Conservation (phyloP, 495 filamentous ascomycete species). For the Daldinia childiae region DNA sequence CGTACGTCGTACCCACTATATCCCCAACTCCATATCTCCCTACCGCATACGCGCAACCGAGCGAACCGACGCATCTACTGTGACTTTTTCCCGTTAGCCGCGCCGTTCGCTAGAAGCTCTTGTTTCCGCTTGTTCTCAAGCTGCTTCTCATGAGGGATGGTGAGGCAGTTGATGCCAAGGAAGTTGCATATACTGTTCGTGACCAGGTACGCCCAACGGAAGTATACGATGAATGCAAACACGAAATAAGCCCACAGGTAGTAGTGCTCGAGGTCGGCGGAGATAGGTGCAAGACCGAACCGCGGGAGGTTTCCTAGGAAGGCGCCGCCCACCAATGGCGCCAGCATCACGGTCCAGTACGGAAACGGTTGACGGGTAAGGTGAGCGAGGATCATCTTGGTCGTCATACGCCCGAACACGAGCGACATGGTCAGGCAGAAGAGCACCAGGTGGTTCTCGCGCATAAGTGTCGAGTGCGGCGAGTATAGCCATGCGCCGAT, state of each 20-base stretch:
- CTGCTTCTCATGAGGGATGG: slow-evolving; percentile 75
- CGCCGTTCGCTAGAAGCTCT: slow-evolving; percentile 38
- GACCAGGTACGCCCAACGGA: slow-evolving; percentile 89
- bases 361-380: slow-evolving; percentile 93
- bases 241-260: slow-evolving; percentile 86
- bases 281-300: slow-evolving; percentile 71
- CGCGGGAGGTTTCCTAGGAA: slow-evolving; percentile 82
- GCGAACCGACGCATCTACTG: slow-evolving; percentile 25
- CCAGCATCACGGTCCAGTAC: slow-evolving; percentile 92
- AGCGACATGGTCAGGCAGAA: slow-evolving; percentile 95
- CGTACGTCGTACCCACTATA: slow-evolving; percentile 2
- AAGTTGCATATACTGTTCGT: slow-evolving; percentile 92
- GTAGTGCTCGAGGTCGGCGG: slow-evolving; percentile 72
- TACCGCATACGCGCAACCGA: background rate
- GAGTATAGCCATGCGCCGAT: slow-evolving; percentile 87
- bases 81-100: slow-evolving; percentile 46
- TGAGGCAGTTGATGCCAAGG: slow-evolving; percentile 92
- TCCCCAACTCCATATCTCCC: background rate
- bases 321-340: slow-evolving; percentile 84
- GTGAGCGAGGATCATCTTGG: slow-evolving; percentile 98
- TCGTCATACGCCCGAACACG: slow-evolving; percentile 99
- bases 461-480: slow-evolving; percentile 80
- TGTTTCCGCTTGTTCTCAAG: slow-evolving; percentile 52
- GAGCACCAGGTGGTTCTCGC: slow-evolving; percentile 85
- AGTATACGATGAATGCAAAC: slow-evolving; percentile 84